Conservation (phyloP, 805 yeast species). For the Candida tammaniensis region DNA sequence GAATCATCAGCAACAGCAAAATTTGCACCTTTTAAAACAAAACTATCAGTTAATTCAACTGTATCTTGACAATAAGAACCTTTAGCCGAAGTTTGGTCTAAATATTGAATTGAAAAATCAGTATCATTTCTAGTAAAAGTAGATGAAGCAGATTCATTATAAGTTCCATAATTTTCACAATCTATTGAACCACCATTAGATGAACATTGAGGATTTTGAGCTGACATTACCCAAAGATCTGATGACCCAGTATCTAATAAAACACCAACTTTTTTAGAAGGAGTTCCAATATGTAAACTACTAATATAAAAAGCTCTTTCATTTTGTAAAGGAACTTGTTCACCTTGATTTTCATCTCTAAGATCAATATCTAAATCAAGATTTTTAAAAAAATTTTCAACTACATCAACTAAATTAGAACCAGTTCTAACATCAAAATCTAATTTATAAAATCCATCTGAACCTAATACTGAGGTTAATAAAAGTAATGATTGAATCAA, state of each 20-base stretch:
- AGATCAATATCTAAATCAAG: slow-evolving; percentile 3
- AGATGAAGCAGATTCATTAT: slow-evolving; percentile 29
- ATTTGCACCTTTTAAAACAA: slow-evolving; percentile 14
- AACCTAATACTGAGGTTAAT: slow-evolving; percentile 10
- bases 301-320: slow-evolving; percentile 30
- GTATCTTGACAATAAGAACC: slow-evolving; percentile 20
- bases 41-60: slow-evolving; percentile 13
- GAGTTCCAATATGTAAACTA: slow-evolving; percentile 26
- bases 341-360: slow-evolving; percentile 5
- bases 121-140: slow-evolving; percentile 31
- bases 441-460: slow-evolving; percentile 20
- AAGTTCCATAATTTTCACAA: slow-evolving; percentile 33
- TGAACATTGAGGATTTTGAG: slow-evolving; percentile 21
- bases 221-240: slow-evolving; percentile 41
- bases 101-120: slow-evolving; percentile 45
- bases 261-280: slow-evolving; percentile 25
- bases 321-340: slow-evolving; percentile 16
- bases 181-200: slow-evolving; percentile 21
- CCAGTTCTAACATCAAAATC: slow-evolving; percentile 26
- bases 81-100: slow-evolving; percentile 45
- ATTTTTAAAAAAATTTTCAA: slow-evolving; percentile 12
- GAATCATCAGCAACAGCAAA: slow-evolving; percentile 20
- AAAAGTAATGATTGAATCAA: slow-evolving; percentile 3
- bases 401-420: slow-evolving; percentile 16
- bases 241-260: slow-evolving; percentile 43